These are phyloP conservation scores for Purshia tridentata DNA, from an alignment of 306 rosid species.

Conservation along the genomic window DNA sequence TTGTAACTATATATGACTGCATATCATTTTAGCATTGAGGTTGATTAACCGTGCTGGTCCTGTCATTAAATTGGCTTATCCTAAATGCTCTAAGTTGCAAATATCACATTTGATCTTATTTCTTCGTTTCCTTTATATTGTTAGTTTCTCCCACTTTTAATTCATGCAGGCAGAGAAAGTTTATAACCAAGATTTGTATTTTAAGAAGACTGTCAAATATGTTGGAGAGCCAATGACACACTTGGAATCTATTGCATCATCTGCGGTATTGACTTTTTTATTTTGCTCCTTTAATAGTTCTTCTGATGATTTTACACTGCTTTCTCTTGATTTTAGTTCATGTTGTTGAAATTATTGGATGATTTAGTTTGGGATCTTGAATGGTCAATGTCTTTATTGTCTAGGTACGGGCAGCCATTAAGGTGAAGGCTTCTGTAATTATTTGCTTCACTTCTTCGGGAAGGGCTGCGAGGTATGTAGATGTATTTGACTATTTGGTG, in stretches of 20 bases:
- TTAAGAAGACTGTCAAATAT: conserved; percentile 83
- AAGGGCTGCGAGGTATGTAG: conserved; percentile 90
- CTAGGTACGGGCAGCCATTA: conserved; percentile 97
- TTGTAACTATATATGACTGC: not conserved
- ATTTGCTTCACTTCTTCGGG: conserved; percentile 99
- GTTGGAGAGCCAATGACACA: conserved; percentile 99
- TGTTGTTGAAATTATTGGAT: conserved; percentile 10
- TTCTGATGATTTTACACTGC: not conserved
- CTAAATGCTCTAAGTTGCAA: not conserved
- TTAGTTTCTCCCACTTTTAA: conserved; percentile 19
- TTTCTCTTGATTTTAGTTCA: conserved; percentile 20
- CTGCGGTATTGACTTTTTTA: conserved; percentile 59
- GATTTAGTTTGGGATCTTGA: conserved; percentile 18
- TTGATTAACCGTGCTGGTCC: not conserved
- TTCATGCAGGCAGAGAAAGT: conserved; percentile 89
- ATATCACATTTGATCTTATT: not conserved
- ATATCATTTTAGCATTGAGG: not conserved
- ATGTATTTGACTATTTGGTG: not conserved
- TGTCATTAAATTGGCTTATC: not conserved
- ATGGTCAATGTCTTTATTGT: conserved; percentile 24
- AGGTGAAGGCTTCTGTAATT: conserved; percentile 93
- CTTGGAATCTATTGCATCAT: conserved; percentile 98
- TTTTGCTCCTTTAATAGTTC: not conserved
- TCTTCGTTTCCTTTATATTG: not conserved
- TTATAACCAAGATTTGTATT: conserved; percentile 93